Evolutionary conservation across 176 grass and related monocot species (phyloP), one percentile per base, ranked within the genome.

Genomic region (Carex scoparia): DNA sequence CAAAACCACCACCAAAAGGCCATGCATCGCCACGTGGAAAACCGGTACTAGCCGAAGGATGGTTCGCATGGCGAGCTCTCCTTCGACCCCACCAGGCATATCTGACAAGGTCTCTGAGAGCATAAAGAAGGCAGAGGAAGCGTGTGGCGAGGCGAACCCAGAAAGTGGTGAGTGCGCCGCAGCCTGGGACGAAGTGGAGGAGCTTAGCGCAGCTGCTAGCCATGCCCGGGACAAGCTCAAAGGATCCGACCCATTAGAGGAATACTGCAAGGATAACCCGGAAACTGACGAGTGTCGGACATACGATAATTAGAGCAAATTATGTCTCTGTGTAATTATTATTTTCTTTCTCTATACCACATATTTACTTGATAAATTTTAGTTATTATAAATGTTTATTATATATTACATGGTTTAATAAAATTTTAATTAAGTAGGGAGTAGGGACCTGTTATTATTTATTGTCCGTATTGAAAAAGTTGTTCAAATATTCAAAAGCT

Each of bases 171-270:
- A 98, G 85, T 98, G 95, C 81, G 93, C 88, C 8, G 93, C 93
- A 28, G 95, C 95, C 53, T 98, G 93, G 93, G 95, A 98, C 79
- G 89, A 93, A 64, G 94, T 97, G 84, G 94, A 97, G 91, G 94
- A 97, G 87, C 81, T 97, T 19, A 97, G 94, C 63, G 94, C 95
- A 0, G 88, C 95, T 23, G 95, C 93, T 12, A 98, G 95, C 91
- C 93, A 98, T 72, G 95, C 95, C 27, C 58, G 95, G 0, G 95
- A 98, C 69, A 98, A 90, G 83, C 55, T 89, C 86, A 98, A 98
- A 85, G 85, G 65, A 61, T 86, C 64, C 35, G 95, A 98, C 76
- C 93, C 95, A 10, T 88, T 98, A 0, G 95, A 98, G 85, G 46
- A 69, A 0, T 98, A 92, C 86, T 98, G 95, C 92, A 94, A 94